A percentile compares a stretch with the other conserved stretches of the same genome.
Evolutionary conservation across 306 rosid species (phyloP).

Genomic region (Rosa rugosa): DNA sequence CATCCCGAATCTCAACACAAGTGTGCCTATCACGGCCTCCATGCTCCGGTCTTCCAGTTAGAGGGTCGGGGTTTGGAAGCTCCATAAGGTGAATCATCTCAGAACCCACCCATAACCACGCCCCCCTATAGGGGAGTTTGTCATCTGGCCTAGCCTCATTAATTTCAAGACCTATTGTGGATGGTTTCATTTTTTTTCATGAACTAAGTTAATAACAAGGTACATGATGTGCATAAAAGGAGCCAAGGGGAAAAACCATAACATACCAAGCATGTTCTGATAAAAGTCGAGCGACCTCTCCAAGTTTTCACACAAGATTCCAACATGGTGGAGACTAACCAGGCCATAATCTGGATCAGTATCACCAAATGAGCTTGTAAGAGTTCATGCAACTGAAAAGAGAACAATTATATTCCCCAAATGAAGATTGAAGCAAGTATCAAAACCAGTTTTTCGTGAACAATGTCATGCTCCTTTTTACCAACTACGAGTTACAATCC

Average conservation of each 20-base stretch:
- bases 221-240: not conserved
- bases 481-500: not conserved
- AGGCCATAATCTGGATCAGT: conserved; percentile 71
- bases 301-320: conserved; percentile 73
- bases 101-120: conserved; percentile 98
- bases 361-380: conserved; percentile 20
- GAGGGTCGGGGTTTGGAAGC: conserved; percentile 95
- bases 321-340: conserved; percentile 84
- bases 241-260: conserved; percentile 9
- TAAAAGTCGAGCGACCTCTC: conserved; percentile 84
- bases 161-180: conserved; percentile 62
- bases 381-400: not conserved
- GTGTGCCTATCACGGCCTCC: conserved; percentile 96
- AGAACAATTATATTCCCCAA: not conserved
- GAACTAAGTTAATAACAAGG: not conserved
- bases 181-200: not conserved
- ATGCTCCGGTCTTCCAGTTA: conserved; percentile 81
- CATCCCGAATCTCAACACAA: conserved; percentile 74
- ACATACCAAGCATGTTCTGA: conserved; percentile 80
- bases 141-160: conserved; percentile 96
- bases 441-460: not conserved
- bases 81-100: conserved; percentile 98
- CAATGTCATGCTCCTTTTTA: not conserved
- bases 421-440: not conserved
- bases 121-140: conserved; percentile 94